A percentile compares a stretch with the other conserved stretches of the same genome.
Conservation (phyloP, 2,329 filamentous ascomycete species). For the Aspergillus cejpii region DNA sequence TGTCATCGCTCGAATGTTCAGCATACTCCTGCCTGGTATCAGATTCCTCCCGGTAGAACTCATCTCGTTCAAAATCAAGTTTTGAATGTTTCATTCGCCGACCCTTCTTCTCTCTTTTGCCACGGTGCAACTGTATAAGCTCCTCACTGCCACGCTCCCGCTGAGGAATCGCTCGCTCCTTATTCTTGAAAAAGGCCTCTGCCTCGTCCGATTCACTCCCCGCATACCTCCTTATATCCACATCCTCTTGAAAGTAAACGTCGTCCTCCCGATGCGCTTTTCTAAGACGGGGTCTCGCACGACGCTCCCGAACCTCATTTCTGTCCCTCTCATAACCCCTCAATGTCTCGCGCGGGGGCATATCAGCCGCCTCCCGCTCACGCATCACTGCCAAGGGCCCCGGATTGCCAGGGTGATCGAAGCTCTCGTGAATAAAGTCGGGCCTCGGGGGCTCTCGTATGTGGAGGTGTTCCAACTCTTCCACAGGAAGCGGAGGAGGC, state of each 20-base stretch:
- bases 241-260: conserved; percentile 9
- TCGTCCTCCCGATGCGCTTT: conserved; percentile 7
- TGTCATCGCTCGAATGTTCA: conserved; percentile 7
- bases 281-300: background rate
- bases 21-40: conserved; percentile 5
- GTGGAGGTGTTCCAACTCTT: conserved; percentile 35
- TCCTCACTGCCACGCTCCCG: conserved; percentile 2
- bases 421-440: conserved; percentile 30
- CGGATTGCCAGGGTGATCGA: conserved; percentile 19
- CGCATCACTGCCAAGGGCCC: conserved; percentile 8
- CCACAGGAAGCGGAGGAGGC: conserved; percentile 40
- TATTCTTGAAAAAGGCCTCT: conserved; percentile 1
- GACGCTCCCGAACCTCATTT: background rate
- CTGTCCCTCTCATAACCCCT: conserved; percentile 2
- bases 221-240: conserved; percentile 4
- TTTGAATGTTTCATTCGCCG: background rate
- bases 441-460: conserved; percentile 33
- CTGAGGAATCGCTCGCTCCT: conserved; percentile 7
- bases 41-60: conserved; percentile 1
- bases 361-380: conserved; percentile 27
- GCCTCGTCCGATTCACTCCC: conserved; percentile 15
- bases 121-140: conserved; percentile 3
- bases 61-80: conserved; percentile 9
- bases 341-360: conserved; percentile 8
- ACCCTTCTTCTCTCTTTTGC: conserved; percentile 7